Evolutionary conservation across 2,329 filamentous ascomycete species (phyloP), one percentile per base, ranked within the genome.

Genomic region (Trichoderma sp.): DNA sequence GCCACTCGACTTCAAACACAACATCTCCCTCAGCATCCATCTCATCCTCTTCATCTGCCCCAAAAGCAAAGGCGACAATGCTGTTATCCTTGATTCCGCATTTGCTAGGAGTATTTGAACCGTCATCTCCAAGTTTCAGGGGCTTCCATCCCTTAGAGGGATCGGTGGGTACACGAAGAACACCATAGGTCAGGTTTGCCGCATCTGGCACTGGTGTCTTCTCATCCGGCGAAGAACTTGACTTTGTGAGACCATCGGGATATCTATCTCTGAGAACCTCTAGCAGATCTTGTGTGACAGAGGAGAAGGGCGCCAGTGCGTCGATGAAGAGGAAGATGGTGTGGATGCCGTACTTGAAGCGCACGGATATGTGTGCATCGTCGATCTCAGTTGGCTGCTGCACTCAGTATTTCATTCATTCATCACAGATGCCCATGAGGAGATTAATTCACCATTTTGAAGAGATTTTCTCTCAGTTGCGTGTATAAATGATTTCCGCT

Each of bases 291-390:
- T 83, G 76, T 71, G 89, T 89, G 72, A 92, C 82, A 1, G 84
- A 80, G 18, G 84, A 81, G 77, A 93, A 88, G 12, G 89, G 81
- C 51, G 86, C 85, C 15, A 86, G 82, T 6, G 89, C 83, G 51
- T 89, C 86, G 60, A 91, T 85, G 73, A 92, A 90, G 72, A 94
- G 84, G 76, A 92, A 88, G 74, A 94, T 85, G 4, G 91, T 94
- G 76, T 90, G 88, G 72, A 89, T 88, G 78, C 91, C 90, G 79
- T 92, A 87, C 80, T 93, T 94, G 82, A 95, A 90, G 73, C 90
- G 87, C 70, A 95, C 83, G 11, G 91, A 93, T 76, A 88, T 85
- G 75, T 87, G 83, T n/a, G 85, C 82, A 58, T 89, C 85, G 73
- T 83, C 81, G 24, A 83, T 75, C 14, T 72, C 56, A 8, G 60